Evolutionary conservation across 192 early-diverging fungal species (phyloP), one percentile per base, ranked within the genome.

Genomic region (Gaertneriomyces semiglobifer): DNA sequence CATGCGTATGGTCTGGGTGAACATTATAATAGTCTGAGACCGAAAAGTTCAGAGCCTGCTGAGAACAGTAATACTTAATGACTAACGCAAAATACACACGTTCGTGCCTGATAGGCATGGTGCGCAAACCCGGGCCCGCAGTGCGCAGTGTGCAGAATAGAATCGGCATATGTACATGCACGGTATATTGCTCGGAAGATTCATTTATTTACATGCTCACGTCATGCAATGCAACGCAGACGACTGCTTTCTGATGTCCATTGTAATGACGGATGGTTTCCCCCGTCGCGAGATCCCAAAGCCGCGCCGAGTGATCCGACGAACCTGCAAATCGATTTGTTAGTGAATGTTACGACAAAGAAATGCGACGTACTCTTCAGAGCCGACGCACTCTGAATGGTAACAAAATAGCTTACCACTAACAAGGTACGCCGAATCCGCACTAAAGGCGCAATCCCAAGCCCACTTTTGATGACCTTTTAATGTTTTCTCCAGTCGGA

Each of bases 1-100:
- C 88, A 96, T 68, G 88, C 90, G 58, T 96, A 89, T 75, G 93
- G 93, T 38, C 80, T 98, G 14, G 96, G 96, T 33, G 91, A 92
- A 69, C 96, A 98, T 86, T 98, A 98, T 79, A 98, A 98, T 69
- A 94, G 92, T 14, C 69, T 94, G 53, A 67, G 50, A 12, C 61
- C 62, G 66, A 58, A 58, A 10, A 51, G 57, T 50, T 33, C 25
- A 33, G 25, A 33, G 25, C 25, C 25, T 33, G 25, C 25, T 33
- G 25, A 33, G 25, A 33, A 33, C 25, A 33, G 25, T 33, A 33
- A 33, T 33, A 33, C 0, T 33, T 0, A 33, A 33, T 33, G 25
- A 33, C 0, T 33, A 33, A 33, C 25, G 25, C 25, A 33, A 33
- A 33, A 33, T 33, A 33, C 25, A 33, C 25, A 33, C 25, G 25